Evolutionary conservation across 345 rosid genomes (phyloP).

Genomic region (Corchorus olitorius): DNA sequence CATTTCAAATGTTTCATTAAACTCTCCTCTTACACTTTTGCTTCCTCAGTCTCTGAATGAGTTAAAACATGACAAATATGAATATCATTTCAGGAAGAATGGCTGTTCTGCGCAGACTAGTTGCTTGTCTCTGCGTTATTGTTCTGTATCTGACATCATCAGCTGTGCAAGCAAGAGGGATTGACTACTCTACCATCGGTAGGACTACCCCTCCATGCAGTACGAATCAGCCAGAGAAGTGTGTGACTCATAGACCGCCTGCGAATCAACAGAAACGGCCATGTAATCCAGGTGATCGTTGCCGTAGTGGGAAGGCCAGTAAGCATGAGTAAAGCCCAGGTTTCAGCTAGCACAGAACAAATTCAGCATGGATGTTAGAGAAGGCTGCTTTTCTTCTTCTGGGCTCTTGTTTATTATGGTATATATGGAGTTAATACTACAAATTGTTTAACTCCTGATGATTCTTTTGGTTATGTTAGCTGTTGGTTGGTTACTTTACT

Average conservation of each 20-base stretch:
- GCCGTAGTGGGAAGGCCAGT: neutral
- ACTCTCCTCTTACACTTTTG: neutral
- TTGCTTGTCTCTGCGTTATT: too few species aligned
- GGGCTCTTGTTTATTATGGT: neutral
- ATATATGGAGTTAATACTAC: too few species aligned
- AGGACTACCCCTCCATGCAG: neutral
- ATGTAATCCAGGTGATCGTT: neutral
- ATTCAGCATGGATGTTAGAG: neutral
- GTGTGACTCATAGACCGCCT: neutral
- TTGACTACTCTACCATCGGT: neutral
- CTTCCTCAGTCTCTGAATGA: neutral
- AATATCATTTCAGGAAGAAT: neutral
- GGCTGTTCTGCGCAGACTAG: neutral
- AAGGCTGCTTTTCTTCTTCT: neutral
- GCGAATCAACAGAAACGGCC: neutral
- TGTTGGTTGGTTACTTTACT: too few species aligned
- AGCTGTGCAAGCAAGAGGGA: neutral
- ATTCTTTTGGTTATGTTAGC: too few species aligned
- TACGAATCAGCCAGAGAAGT: neutral
- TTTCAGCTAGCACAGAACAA: neutral
- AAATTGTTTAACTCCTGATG: too few species aligned
- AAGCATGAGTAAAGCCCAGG: neutral
- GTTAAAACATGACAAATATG: neutral
- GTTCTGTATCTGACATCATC: neutral
- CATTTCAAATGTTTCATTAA: neutral